phyloP scores from a whole-genome alignment of 2,329 filamentous ascomycete genomes.

The Elsinoe perseae region DNA sequence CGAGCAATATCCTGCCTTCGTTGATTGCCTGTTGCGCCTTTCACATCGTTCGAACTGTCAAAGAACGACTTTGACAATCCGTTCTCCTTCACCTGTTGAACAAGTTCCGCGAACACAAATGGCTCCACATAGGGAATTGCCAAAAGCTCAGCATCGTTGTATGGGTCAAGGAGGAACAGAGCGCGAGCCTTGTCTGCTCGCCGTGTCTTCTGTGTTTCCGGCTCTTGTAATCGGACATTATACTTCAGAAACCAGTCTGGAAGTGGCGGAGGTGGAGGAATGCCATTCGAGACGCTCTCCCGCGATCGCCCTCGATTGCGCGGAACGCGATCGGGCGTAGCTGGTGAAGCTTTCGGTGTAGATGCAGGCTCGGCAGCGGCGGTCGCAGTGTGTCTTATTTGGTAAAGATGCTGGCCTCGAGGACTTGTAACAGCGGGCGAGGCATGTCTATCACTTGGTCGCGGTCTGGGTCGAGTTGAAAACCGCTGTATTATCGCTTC shows the following conservation, averaged over 20 bases:
- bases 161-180: slow-evolving; percentile 6
- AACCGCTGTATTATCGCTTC: slow-evolving; percentile 18
- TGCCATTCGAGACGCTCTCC: slow-evolving; percentile 12
- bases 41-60: neutral
- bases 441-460: slow-evolving; percentile 10
- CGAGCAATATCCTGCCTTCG: neutral
- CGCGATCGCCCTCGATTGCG: neutral
- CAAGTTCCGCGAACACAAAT: neutral
- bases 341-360: neutral
- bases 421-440: neutral
- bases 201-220: neutral
- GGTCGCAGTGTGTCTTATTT: neutral
- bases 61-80: neutral
- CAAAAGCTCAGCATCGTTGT: slow-evolving; percentile 11
- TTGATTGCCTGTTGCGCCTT: neutral
- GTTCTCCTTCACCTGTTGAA: neutral
- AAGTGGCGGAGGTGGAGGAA: slow-evolving; percentile 26
- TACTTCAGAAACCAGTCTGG: slow-evolving; percentile 33
- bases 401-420: neutral
- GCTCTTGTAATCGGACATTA: slow-evolving; percentile 27
- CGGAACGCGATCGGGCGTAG: neutral
- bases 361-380: neutral
- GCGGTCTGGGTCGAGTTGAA: slow-evolving; percentile 23
- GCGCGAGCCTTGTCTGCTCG: neutral
- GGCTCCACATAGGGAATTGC: slow-evolving; percentile 15